Evolutionary conservation across 2,329 filamentous ascomycete species (phyloP), one percentile per base, ranked within the genome.

Genomic region (Shiraia sp.): DNA sequence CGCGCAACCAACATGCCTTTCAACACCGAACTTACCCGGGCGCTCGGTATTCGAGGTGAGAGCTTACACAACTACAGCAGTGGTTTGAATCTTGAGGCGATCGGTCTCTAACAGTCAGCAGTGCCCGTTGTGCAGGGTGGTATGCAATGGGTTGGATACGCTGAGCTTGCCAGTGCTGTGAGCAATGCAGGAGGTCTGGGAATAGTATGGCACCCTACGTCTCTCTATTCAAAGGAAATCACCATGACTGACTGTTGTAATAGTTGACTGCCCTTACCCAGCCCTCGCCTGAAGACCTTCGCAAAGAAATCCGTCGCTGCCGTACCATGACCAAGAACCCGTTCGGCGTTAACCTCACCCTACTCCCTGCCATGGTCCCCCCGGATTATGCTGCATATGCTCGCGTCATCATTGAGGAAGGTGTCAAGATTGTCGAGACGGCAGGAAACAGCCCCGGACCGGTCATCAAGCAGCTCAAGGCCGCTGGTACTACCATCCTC

Each of bases 311-410:
- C 73, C 86, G 82, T 51, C 85, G 82, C 74, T 95, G 89, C 78
- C 86, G 85, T 57, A 82, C 78, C 52, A 83, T 97, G 76, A 93
- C 88, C 42, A 76, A 78, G 49, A 79, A 83, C 53, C 88, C 88
- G 13, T 97, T 99, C 71, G 93, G 80, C 63, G 92, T 97, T 60
- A 99, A 99, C 75, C 82, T 97, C 57, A 99, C 93, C 7, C 85
- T 97, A 49, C 85, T 97, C 32, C 93, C 93, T 19, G 81, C 91
- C 41, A 81, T 97, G 59, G 85, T 90, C 8, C 90, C 93, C 6
- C 93, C 93, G 4, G 86, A 97, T 78, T 99, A 99, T 71, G 81
- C 75, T 49, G 92, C 89, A 47, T 99, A 95, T 73, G 90, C 92
- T 19, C 88, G 89, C 72, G 88, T 91, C 39, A 85, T 95, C 65